A percentile compares a stretch with the other conserved stretches of the same genome.
phyloP scores from a whole-genome alignment of 106 monocot species.

The Xerophyta viscosa region DNA sequence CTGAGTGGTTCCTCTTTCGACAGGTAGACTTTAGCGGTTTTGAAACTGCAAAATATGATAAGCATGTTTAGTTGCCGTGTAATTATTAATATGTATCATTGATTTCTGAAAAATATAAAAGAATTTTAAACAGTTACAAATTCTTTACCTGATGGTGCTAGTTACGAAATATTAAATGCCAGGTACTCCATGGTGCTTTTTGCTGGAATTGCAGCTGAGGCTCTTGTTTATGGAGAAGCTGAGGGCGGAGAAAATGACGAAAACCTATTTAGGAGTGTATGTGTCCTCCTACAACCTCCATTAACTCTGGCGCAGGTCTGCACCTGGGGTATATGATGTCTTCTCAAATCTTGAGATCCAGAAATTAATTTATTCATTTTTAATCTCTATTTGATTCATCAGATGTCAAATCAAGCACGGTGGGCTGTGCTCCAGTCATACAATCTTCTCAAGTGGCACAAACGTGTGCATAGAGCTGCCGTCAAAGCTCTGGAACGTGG shows the following conservation, averaged over 20 bases:
- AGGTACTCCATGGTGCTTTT: constrained; percentile 21
- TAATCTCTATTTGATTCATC: not conserved
- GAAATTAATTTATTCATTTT: no score
- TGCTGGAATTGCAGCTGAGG: constrained; percentile 19
- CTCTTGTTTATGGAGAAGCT: constrained; percentile 21
- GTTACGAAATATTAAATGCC: no score
- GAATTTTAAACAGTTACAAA: not conserved
- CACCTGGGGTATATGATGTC: not conserved
- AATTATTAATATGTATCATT: no score
- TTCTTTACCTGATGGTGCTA: no score
- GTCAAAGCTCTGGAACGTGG: constrained; percentile 14
- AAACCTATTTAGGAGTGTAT: constrained; percentile 13
- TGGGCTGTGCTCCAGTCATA: constrained; percentile 16
- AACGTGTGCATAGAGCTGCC: constrained; percentile 12
- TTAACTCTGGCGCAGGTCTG: constrained; percentile 10
- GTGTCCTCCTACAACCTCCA: constrained; percentile 14
- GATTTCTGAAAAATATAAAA: no score
- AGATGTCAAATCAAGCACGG: constrained; percentile 19
- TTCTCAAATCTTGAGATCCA: not conserved
- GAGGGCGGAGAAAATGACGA: constrained; percentile 20
- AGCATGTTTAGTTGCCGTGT: no score
- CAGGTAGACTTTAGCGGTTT: constrained; percentile 16
- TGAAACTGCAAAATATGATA: no score
- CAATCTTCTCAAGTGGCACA: constrained; percentile 19
- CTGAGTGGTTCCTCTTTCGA: constrained; percentile 36